Percentiles rank a stretch among this genome's conserved stretches.
Evolutionary conservation across 1,284 basidiomycete genomes (phyloP).

Genomic region (Malassezia arunalokei): DNA sequence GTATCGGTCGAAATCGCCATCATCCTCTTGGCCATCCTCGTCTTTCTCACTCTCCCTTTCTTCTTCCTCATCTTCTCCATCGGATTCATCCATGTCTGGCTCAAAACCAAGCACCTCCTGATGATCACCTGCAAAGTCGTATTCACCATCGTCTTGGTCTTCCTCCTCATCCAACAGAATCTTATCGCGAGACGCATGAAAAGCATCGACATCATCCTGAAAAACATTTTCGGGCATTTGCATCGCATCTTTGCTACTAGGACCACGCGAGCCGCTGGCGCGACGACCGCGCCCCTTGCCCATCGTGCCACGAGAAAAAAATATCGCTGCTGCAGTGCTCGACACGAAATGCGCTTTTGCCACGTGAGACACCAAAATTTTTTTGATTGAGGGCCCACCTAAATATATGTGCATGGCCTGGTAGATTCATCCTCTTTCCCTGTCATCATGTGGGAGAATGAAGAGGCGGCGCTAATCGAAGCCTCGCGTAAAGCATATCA

Average conservation of each 20-base stretch:
- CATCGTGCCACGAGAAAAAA: not conserved
- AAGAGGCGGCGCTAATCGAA: slow-evolving; percentile 4
- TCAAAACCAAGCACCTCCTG: slow-evolving; percentile 31
- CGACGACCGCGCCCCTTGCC: not conserved
- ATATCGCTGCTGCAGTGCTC: not conserved
- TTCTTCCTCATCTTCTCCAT: slow-evolving; percentile 21
- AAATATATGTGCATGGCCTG: not conserved
- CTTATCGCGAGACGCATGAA: slow-evolving; percentile 54
- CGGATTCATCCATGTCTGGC: slow-evolving; percentile 40
- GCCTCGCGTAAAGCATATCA: slow-evolving; percentile 11
- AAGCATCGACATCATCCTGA: slow-evolving; percentile 32
- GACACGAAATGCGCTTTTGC: not conserved
- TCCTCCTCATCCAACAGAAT: slow-evolving; percentile 55
- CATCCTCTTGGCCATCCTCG: slow-evolving; percentile 17
- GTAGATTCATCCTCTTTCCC: not conserved
- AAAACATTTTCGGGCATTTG: slow-evolving; percentile 19
- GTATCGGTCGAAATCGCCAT: slow-evolving; percentile 15
- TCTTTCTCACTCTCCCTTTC: slow-evolving; percentile 46
- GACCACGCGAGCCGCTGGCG: not conserved
- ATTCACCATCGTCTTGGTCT: slow-evolving; percentile 26
- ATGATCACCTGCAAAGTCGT: slow-evolving; percentile 22
- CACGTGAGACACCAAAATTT: slow-evolving; percentile 13
- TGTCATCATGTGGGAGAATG: slow-evolving; percentile 2
- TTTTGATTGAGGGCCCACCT: not conserved
- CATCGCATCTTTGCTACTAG: not conserved